Percentiles rank a stretch among this genome's conserved stretches.
Conservation (phyloP, 1,284 basidiomycete species). For the Naganishia liquefaciens region DNA sequence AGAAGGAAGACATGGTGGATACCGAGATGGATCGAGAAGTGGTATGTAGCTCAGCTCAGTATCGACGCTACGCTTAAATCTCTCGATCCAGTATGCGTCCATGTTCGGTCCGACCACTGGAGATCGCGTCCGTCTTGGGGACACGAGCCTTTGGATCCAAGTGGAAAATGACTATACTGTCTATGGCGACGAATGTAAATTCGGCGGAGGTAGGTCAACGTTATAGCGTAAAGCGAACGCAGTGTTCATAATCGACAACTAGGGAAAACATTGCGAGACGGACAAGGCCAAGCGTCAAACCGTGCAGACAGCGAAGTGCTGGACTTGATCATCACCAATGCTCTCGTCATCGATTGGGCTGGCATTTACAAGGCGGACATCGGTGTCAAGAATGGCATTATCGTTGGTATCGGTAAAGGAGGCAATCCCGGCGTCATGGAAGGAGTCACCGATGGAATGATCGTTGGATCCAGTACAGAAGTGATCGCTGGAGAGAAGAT, state of each 20-base stretch:
- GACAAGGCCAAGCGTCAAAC: conserved; percentile 90
- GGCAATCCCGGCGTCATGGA: conserved; percentile 96
- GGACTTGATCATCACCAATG: conserved; percentile 93
- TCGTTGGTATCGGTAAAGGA: conserved; percentile 89
- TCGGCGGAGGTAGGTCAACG: conserved; percentile 74
- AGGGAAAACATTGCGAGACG: conserved; percentile 93
- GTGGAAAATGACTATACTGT: conserved; percentile 77
- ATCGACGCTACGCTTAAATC: no score
- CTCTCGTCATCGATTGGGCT: conserved; percentile 89
- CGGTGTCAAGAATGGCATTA: conserved; percentile 81
- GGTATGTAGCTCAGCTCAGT: conserved; percentile 41
- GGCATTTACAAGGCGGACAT: conserved; percentile 99
- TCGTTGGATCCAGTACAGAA: conserved; percentile 85
- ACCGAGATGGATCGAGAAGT: conserved; percentile 52
- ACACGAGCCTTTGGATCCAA: conserved; percentile 88
- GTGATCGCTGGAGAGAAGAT: conserved; percentile 90
- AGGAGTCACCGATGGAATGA: conserved; percentile 69
- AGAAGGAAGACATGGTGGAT: conserved; percentile 36
- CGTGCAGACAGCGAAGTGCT: conserved; percentile 68
- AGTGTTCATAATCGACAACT: background rate
- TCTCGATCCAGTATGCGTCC: conserved; percentile 63
- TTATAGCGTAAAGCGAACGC: background rate
- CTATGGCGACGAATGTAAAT: conserved; percentile 91
- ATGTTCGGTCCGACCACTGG: conserved; percentile 96
- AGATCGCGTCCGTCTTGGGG: conserved; percentile 83